A percentile compares a stretch with the other conserved stretches of the same genome.
Evolutionary conservation across 768 basidiomycete species (phyloP).

Genomic region (Porpolomopsis calyptriformis): DNA sequence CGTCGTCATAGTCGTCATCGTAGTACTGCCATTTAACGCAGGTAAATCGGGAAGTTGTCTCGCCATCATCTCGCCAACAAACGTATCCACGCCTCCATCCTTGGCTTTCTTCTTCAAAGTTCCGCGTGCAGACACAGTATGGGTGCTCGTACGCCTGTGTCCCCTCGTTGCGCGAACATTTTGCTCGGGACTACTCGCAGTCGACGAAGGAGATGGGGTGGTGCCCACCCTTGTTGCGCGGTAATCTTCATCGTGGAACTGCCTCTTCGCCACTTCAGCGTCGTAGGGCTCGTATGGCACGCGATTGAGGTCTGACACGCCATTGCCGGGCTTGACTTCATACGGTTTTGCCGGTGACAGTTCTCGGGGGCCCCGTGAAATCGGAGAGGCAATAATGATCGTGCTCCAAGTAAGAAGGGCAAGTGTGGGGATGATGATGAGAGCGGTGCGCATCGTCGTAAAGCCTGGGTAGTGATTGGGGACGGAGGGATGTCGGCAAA

Average conservation of each 20-base stretch:
- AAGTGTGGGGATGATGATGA: conserved; percentile 2
- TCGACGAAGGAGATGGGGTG: not conserved
- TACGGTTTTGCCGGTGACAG: not conserved
- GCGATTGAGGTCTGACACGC: not conserved
- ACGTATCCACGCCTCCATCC: not conserved
- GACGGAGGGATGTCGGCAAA: not conserved
- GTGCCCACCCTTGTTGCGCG: not conserved
- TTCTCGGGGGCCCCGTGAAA: not conserved
- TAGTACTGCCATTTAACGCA: no score
- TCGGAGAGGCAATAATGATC: not conserved
- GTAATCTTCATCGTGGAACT: conserved; percentile 1
- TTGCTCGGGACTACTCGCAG: not conserved
- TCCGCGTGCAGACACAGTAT: not conserved
- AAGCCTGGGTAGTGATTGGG: not conserved
- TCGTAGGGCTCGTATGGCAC: not conserved
- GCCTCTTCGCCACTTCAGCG: not conserved
- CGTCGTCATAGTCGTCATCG: conserved; percentile 9
- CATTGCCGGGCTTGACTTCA: not conserved
- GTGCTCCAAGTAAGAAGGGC: not conserved
- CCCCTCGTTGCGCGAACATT: not conserved
- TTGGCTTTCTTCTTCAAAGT: not conserved
- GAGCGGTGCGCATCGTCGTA: conserved; percentile 1
- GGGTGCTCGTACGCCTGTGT: not conserved
- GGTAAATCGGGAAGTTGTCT: no score
- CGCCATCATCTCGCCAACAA: not conserved